These are phyloP conservation scores for Nitzschia sp. DNA, from an alignment of 108 stramenopile species.

Conservation along the genomic window DNA sequence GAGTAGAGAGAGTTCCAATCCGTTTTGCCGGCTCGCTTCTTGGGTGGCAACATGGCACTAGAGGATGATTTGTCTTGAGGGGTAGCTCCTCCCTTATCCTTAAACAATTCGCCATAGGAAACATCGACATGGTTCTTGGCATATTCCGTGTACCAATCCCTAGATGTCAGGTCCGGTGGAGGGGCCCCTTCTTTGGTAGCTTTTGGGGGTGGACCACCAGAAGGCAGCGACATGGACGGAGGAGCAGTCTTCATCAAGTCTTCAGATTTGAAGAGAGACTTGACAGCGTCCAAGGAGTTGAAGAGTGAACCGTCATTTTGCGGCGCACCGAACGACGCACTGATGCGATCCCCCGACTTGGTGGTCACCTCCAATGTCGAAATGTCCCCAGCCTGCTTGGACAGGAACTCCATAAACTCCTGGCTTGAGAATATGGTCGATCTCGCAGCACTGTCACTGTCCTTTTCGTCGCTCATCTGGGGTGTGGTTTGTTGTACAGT, in stretches of 20 bases:
- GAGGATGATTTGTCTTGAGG: not conserved
- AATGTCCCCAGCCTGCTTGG: conserved; percentile 25
- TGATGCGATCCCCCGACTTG: conserved; percentile 14
- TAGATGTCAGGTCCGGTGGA: conserved; percentile 10
- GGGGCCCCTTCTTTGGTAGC: not conserved
- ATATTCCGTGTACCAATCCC: conserved; percentile 27
- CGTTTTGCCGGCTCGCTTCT: conserved; percentile 27
- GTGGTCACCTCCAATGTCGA: conserved; percentile 22
- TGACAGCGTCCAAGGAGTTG: conserved; percentile 13
- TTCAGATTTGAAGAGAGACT: conserved; percentile 6
- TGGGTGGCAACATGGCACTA: conserved; percentile 24
- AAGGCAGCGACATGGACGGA: not conserved
- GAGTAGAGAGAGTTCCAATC: conserved; percentile 28
- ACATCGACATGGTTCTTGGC: conserved; percentile 34
- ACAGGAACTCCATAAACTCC: conserved; percentile 31
- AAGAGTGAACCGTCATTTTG: conserved; percentile 10
- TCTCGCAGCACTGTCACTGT: conserved; percentile 1
- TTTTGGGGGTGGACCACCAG: not conserved
- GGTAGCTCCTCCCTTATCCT: not conserved
- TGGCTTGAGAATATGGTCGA: conserved; percentile 18
- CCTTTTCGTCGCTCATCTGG: not conserved
- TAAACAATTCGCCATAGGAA: conserved; percentile 16
- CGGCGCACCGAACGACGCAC: conserved; percentile 17
- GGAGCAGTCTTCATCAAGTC: not conserved
- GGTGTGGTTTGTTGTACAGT: not conserved